Evolutionary conservation across 768 basidiomycete species (phyloP), one percentile per base, ranked within the genome.

Genomic region (Trametes coccinea): DNA sequence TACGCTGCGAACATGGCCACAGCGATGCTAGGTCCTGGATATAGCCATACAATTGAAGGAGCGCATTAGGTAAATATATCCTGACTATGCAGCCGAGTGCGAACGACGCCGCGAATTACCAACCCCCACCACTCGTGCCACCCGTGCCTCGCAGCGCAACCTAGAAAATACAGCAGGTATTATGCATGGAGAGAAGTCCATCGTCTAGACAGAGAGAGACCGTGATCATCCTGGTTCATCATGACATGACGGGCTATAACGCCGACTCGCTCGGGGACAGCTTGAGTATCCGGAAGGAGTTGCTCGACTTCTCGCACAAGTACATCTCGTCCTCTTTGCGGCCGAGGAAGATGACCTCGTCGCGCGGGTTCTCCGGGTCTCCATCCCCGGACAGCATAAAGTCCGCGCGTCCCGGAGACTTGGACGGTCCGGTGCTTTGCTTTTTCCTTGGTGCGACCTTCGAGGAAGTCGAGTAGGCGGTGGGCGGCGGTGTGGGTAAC

Each of bases 291-390:
- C 92, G 82, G 75, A 93, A 94, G 33, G 85, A 84, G 37, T 80
- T 83, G 46, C 80, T 75, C 67, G 85, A 88, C 67, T 88, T 82
- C 77, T 94, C 92, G 69, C 92, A 93, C 56, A 93, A 76, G 70
- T 92, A 94, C 55, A 93, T 83, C 52, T 87, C 85, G 67, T 94
- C 84, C 44, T 84, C 83, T 64, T 84, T 85, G 63, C 92, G 81
- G 55, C 92, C 92, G 16, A 94, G 80, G 73, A 87, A 92, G 49
- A 93, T 73, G n/a, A 93, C 84, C 69, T 93, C 92, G 59, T 89
- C 86, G 30, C 79, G 76, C n/a, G 48, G 30, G 29, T 77, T 71
- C 59, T 86, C 86, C 14, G 72, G 59, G 57, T 88, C 87, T 8
- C 75, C 68, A 44, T 89, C 87, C 27, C 77, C 76, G 29, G 63